Base-by-base conservation (phyloP, 345 rosid species). In the Lepidium didymum region DNA sequence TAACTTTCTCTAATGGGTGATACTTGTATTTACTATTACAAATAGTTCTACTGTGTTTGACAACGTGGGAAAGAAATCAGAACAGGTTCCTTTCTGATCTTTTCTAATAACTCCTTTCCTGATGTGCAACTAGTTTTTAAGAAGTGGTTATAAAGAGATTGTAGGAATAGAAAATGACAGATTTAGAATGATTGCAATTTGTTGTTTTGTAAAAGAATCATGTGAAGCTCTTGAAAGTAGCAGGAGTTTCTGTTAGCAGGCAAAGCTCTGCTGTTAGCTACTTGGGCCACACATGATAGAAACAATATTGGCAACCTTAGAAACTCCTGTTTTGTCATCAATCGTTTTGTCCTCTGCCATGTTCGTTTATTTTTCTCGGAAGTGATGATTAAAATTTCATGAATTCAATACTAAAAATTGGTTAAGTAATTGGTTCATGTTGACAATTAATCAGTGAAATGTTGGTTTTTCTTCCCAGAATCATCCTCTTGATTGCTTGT, bases 241-340 rank as follows among this genome's bases (percentile, higher is more conserved):
- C 74, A 53, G 14, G 53, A 40, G 12, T 37, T 68, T 66, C 59
- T 59, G 67, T 66, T 66, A 34, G 61, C 14, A 73, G 58, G 49
- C 62, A 66, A 73, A 34, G 77, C 72, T 74, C 42, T 60, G 64
- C 73, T 67, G 73, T 61, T 67, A 43, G 52, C 78, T 45, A 35
- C 73, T 53, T 60, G 51, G 77, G 78, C 73, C 78, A 73, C 63
- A 74, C 68, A 59, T 59, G 50, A 42, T 16, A 51, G 68, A 54
- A 51, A 74, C 69, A 60, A 54, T 61, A 45, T 50, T 66, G 58
- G 78, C 51, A 74, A 74, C 78, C 74, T 61, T 54, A 62, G 64
- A 74, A 61, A 45, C 78, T 74, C 74, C 69, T 68, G 64, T 74
- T 68, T 62, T 62, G 69, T 67, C 78, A 36, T 61, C 38, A 44